phyloP scores from a whole-genome alignment of 2,329 filamentous ascomycete species.

The Cordyceps javanica region DNA sequence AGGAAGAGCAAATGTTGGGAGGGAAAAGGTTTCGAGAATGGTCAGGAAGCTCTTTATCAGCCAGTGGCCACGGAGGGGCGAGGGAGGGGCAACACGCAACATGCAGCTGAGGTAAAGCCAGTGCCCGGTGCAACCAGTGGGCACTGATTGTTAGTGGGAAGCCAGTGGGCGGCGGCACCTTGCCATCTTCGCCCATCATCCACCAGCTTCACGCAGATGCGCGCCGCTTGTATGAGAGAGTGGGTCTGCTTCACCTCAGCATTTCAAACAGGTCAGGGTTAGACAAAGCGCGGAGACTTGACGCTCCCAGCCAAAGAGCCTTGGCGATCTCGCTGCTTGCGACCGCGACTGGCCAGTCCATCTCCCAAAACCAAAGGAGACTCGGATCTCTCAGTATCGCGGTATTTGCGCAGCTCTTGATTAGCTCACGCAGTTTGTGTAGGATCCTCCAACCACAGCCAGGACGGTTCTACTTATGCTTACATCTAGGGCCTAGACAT shows the following conservation, averaged over 20 bases:
- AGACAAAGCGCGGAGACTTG: too few species aligned
- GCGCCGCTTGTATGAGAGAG: neutral
- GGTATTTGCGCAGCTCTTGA: neutral
- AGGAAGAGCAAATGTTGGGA: slow-evolving; percentile 9
- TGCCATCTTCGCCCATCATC: neutral
- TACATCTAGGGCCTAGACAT: neutral
- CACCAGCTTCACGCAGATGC: neutral
- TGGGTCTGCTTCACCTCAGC: neutral
- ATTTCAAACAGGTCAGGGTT: too few species aligned
- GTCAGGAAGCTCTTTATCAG: slow-evolving; percentile 10
- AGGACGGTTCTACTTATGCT: neutral
- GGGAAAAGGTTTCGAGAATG: slow-evolving; percentile 9
- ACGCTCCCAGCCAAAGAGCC: neutral
- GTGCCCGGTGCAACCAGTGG: neutral
- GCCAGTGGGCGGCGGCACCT: neutral
- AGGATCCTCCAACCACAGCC: neutral
- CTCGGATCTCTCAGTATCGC: neutral
- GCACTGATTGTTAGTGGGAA: neutral
- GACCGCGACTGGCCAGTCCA: neutral
- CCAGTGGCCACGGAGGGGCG: slow-evolving; percentile 6
- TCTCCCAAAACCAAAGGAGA: neutral
- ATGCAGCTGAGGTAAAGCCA: neutral
- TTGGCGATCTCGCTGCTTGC: neutral
- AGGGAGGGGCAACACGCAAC: slow-evolving; percentile 7
- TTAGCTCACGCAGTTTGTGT: neutral